Evolutionary conservation across 179 eudicot genomes (phyloP).

Genomic region (Heliamphora pulchella): DNA sequence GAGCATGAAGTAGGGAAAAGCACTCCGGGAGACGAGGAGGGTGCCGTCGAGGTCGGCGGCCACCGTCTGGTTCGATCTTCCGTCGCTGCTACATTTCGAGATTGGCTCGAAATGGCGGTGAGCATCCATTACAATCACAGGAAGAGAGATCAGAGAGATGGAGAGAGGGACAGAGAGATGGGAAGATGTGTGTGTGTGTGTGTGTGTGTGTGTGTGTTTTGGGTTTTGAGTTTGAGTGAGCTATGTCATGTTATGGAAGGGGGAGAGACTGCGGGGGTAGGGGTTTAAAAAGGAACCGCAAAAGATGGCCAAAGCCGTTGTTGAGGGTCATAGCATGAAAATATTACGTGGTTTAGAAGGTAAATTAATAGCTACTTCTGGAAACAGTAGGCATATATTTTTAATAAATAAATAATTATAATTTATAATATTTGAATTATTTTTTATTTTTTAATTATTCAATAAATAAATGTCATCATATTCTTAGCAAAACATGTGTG

Average conservation of each 20-base stretch:
- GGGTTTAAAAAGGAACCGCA: slow-evolving; percentile 9
- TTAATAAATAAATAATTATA: too few species aligned
- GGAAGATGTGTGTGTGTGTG: not conserved
- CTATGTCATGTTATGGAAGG: not conserved
- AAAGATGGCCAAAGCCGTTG: not conserved
- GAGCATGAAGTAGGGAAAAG: slow-evolving; percentile 67
- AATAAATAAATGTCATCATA: too few species aligned
- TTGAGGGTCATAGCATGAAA: not conserved
- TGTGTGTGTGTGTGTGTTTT: too few species aligned
- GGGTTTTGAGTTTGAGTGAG: not conserved
- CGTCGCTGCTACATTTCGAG: slow-evolving; percentile 35
- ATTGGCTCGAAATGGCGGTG: slow-evolving; percentile 33
- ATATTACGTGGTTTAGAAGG: not conserved
- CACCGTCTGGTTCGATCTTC: slow-evolving; percentile 50
- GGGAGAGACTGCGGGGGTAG: not conserved
- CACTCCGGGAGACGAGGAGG: slow-evolving; percentile 37
- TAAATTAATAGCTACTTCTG: not conserved
- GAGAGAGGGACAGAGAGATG: not conserved
- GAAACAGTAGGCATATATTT: too few species aligned
- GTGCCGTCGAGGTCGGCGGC: slow-evolving; percentile 72
- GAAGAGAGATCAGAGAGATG: not conserved
- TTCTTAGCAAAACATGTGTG: too few species aligned
- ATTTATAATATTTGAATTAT: too few species aligned
- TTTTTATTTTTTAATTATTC: too few species aligned
- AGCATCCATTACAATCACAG: slow-evolving; percentile 28